Evolutionary conservation across 2,329 filamentous ascomycete genomes (phyloP).

Genomic region (Arthrobotrys sinensis): DNA sequence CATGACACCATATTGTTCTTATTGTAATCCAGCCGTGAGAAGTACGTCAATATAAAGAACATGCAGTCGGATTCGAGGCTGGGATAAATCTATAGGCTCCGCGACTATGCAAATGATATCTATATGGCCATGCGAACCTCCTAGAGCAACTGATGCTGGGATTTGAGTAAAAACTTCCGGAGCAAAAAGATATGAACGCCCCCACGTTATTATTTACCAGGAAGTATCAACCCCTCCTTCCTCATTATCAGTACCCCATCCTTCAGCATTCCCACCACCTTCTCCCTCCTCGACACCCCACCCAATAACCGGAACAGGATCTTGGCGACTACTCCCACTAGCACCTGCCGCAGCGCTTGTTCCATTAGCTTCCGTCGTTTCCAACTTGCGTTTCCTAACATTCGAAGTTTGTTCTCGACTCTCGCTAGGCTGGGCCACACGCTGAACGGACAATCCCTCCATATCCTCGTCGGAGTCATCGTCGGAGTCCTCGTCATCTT

Average conservation of each 20-base stretch:
- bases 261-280: background rate
- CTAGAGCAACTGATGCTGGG: too few relatives aligned
- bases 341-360: background rate
- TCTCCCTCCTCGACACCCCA: background rate
- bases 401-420: background rate
- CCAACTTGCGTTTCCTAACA: constrained; percentile 21
- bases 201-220: constrained; percentile 1
- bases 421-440: background rate
- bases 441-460: background rate
- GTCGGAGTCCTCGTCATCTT: constrained; percentile 8
- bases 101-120: too few relatives aligned
- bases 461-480: constrained; percentile 24
- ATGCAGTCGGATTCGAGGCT: too few relatives aligned
- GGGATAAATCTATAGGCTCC: too few relatives aligned
- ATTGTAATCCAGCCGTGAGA: background rate
- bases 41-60: too few relatives aligned
- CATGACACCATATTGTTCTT: background rate
- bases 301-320: background rate
- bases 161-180: too few relatives aligned
- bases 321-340: background rate
- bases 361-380: background rate
- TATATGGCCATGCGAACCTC: too few relatives aligned
- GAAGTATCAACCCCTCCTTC: background rate
- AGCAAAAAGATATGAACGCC: too few relatives aligned
- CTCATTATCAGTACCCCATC: constrained; percentile 1